Base-by-base conservation (phyloP, 176 grass and related monocot genomes). In the Alopecurus myosuroides region DNA sequence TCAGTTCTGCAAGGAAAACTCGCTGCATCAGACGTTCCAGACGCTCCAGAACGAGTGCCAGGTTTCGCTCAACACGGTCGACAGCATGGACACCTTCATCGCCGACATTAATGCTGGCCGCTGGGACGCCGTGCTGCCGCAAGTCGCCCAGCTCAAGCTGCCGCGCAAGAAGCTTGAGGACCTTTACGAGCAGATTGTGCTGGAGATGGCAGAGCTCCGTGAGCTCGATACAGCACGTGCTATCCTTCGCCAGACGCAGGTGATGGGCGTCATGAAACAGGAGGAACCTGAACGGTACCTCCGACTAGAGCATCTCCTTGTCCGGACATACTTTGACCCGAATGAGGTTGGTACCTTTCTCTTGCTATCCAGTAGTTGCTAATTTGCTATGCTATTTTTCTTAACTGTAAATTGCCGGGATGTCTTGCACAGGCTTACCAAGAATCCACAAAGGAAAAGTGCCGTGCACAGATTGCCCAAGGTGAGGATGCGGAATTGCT, bases 211-310 rank as follows among this genome's bases (percentile, higher is more conserved):
- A 2, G 97, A 98, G 84, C 97, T 96, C 56, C 93, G 91, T 9
- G 97, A 99, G 87, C 87, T 99, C 7, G 93, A 99, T 57, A 99
- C 93, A 0, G 93, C 97, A 22, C 91, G 93, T 22, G 87, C 93
- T 76, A 99, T 99, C 79, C 92, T 99, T 52, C 91, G 93, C 44
- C 97, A 99, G 83, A 99, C 97, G 26, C 97, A 96, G 74, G 97
- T 94, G 53, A 99, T 99, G 97, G 97, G 97, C 29, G 77, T 99
- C 22, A 99, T 99, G 97, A 96, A 99, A 81, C 97, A 99, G 92
- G 97, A 96, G 84, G 93, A 99, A 81, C 97, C 97, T 1, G 93
- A 99, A 77, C 92, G 93, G 48, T 99, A 99, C 84, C 85, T 99
- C 36, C 88, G 93, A 77, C 93, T 96, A 28, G 97, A 99, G 84